Evolutionary conservation across 495 filamentous ascomycete genomes (phyloP), one percentile per base, ranked within the genome.

Genomic region (Lasiosphaeria hispida): DNA sequence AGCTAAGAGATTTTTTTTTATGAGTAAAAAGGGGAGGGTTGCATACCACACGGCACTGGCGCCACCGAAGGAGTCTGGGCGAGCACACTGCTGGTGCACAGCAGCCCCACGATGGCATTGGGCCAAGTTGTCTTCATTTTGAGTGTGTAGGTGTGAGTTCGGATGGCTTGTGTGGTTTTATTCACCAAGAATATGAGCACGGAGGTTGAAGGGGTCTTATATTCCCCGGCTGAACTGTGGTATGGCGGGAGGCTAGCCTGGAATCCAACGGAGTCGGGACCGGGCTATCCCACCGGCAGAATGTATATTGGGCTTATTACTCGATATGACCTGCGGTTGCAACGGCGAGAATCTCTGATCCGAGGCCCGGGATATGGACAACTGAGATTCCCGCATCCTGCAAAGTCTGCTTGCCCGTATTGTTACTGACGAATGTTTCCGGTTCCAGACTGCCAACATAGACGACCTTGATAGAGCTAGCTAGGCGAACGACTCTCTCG

Each of bases 371-470:
- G 13, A 97, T 81, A 65, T 86, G 79, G 18, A 87, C 72, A 61
- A 89, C 87, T 37, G 81, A 70, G 40, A 98, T 83, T n/a, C 91
- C 90, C 5, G 83, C 85, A n/a, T 80, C 80, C 56, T 84, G 80
- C 55, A 98, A 75, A 67, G 80, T 85, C 65, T 65, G 71, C 71
- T 85, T 85, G 37, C 91, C 91, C 62, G 84, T 82, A 57, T 95
- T 96, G 49, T 82, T 81, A 19, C 83, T 84, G 23, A 97, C 89
- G 72, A 98, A 98, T 30, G 80, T 95, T 56, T 85, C 85, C 0
- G 94, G 94, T 76, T 98, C 94, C 68, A 86, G 80, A 0, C 95
- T 87, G 0, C 94, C 94, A 50, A 96, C 85, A 64, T 90, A 95
- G 7, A 98, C 91, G 38, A 83, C 90, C 58, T 82, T 76, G 52